Evolutionary conservation across 352 stramenopile genomes (phyloP).

Genomic region (Pythium brachiatum): DNA sequence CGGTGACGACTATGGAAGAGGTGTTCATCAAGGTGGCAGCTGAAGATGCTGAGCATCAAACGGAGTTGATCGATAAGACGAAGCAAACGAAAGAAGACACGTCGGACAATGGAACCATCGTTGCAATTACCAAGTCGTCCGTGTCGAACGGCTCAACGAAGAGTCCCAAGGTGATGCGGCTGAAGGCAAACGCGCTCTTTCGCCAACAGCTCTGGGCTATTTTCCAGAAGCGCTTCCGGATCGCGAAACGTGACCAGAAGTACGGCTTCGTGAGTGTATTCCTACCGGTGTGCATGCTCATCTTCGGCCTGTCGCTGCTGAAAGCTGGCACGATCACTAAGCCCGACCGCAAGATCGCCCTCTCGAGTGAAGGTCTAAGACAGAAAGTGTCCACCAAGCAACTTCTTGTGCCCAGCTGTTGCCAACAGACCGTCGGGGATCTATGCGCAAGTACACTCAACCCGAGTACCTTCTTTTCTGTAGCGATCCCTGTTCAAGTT

Average conservation of each 20-base stretch:
- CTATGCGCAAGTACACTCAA: conserved; percentile 12
- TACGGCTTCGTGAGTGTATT: conserved; percentile 56
- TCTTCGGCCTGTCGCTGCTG: conserved; percentile 52
- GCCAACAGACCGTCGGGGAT: conserved; percentile 8
- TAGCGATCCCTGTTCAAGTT: neutral
- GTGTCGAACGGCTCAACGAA: neutral
- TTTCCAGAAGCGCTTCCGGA: conserved; percentile 55
- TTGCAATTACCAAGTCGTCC: conserved; percentile 2
- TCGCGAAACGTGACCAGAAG: conserved; percentile 61
- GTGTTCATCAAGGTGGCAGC: conserved; percentile 85
- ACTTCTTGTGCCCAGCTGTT: too few relatives aligned
- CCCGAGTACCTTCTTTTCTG: conserved; percentile 5
- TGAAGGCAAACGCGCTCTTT: neutral
- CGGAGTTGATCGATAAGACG: neutral
- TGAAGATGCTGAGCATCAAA: neutral
- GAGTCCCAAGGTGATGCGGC: neutral
- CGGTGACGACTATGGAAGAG: conserved; percentile 96
- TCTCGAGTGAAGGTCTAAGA: conserved; percentile 21
- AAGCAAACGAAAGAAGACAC: neutral
- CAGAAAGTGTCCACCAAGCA: neutral
- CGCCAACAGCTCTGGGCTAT: conserved; percentile 42
- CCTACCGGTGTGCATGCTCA: conserved; percentile 51
- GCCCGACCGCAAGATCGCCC: conserved; percentile 38
- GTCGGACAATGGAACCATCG: neutral
- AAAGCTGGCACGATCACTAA: conserved; percentile 34